These are phyloP conservation scores for Nematocida sp. DNA, from an alignment of 371 early-diverging fungal genomes.

Conservation along the genomic window DNA sequence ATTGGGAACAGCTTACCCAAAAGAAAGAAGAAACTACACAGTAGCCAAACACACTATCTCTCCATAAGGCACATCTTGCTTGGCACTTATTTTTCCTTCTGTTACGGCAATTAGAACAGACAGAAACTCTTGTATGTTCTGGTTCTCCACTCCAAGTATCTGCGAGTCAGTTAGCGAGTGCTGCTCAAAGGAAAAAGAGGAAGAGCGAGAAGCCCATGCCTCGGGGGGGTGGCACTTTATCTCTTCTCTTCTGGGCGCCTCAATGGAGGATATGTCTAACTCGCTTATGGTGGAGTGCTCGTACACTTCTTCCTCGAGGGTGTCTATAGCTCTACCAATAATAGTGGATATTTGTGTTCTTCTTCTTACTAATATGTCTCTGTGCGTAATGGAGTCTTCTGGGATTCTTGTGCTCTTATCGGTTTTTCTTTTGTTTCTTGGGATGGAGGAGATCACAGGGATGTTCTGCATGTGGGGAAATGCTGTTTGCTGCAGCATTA, in stretches of 20 bases:
- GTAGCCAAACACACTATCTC: slow-evolving; percentile 2
- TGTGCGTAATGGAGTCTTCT: neutral
- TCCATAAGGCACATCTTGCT: slow-evolving; percentile 30
- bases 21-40: neutral
- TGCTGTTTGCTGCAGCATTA: neutral
- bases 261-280: slow-evolving; percentile 21
- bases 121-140: slow-evolving; percentile 1
- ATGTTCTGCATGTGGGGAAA: neutral
- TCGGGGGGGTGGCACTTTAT: neutral
- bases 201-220: neutral
- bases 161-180: neutral
- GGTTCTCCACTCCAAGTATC: neutral
- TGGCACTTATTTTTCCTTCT: slow-evolving; percentile 17
- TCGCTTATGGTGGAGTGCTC: neutral
- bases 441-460: neutral
- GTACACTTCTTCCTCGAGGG: neutral
- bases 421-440: neutral
- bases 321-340: neutral
- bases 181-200: too few relatives aligned
- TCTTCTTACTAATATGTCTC: neutral
- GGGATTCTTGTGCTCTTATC: neutral
- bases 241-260: neutral
- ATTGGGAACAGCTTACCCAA: neutral
- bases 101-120: slow-evolving; percentile 18
- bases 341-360: neutral